A percentile compares a stretch with the other conserved stretches of the same genome.
These are phyloP conservation scores for Ormosia semicastrata DNA, from an alignment of 306 rosid genomes.

Conservation along the genomic window DNA sequence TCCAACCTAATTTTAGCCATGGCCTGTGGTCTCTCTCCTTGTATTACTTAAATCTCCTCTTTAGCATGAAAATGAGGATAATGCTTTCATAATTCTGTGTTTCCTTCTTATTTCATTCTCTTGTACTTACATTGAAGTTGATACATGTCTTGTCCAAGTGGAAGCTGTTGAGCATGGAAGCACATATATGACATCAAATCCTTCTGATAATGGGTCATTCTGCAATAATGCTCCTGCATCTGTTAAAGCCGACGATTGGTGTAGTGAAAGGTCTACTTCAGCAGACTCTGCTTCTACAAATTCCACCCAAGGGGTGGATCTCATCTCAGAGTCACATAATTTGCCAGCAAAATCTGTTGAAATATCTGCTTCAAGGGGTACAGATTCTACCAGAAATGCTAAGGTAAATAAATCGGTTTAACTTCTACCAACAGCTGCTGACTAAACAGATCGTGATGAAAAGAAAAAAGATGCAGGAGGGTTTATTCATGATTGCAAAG, in stretches of 20 bases:
- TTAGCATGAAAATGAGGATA: background rate
- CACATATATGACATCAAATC: conserved; percentile 31
- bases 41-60: conserved; percentile 1
- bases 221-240: conserved; percentile 32
- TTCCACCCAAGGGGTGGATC: conserved; percentile 42
- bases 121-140: conserved; percentile 33
- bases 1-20: background rate
- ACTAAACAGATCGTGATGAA: conserved; percentile 10
- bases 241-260: conserved; percentile 33
- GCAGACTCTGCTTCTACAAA: conserved; percentile 39
- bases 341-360: conserved; percentile 40
- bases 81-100: conserved; percentile 17
- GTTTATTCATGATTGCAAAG: conserved; percentile 3
- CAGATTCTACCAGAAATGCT: conserved; percentile 51
- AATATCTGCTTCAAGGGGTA: conserved; percentile 38
- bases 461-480: background rate
- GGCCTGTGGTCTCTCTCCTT: background rate
- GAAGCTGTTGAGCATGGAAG: conserved; percentile 35
- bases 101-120: conserved; percentile 22
- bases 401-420: conserved; percentile 53
- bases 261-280: conserved; percentile 44
- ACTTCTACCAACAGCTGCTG: conserved; percentile 12
- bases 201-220: conserved; percentile 29
- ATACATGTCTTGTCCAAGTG: conserved; percentile 22
- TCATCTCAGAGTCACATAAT: conserved; percentile 37